A percentile compares a stretch with the other conserved stretches of the same genome.
Conservation (phyloP, 306 rosid genomes). For the Trifolium pratense region DNA sequence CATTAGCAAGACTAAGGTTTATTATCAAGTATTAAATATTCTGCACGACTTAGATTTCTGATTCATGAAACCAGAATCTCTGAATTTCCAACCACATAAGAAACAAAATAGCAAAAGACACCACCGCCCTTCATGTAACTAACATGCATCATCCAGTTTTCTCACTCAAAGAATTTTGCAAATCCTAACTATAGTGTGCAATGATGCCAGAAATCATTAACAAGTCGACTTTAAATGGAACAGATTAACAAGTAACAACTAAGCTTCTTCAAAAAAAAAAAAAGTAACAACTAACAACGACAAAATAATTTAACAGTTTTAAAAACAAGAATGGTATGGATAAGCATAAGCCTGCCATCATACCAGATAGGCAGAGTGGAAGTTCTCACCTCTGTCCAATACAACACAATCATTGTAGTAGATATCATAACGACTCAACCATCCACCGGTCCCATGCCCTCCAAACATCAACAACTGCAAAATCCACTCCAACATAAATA, state of each 20-base stretch:
- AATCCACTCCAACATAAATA: constrained; percentile 28
- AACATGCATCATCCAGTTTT: constrained; percentile 22
- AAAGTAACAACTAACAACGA: neutral
- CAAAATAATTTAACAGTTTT: constrained; percentile 21
- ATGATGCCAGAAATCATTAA: constrained; percentile 32
- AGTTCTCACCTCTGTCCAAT: constrained; percentile 85
- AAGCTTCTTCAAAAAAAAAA: too few relatives aligned
- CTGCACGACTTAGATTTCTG: neutral
- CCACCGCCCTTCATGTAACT: neutral
- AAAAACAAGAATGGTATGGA: constrained; percentile 16
- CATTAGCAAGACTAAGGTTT: constrained; percentile 7
- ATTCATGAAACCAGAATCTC: constrained; percentile 24
- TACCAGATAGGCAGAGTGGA: constrained; percentile 35
- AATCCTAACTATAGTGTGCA: constrained; percentile 20
- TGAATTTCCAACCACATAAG: constrained; percentile 29
- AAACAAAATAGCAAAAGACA: constrained; percentile 23
- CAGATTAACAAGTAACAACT: constrained; percentile 1
- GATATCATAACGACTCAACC: constrained; percentile 98
- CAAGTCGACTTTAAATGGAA: constrained; percentile 24
- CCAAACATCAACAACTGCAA: constrained; percentile 92
- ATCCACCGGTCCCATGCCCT: constrained; percentile 99
- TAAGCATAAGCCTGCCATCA: constrained; percentile 26
- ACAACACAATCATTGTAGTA: constrained; percentile 83
- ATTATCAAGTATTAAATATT: neutral
- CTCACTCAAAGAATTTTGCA: constrained; percentile 13